phyloP scores from a whole-genome alignment of 2,329 filamentous ascomycete species.

The Fusarium sp. region DNA sequence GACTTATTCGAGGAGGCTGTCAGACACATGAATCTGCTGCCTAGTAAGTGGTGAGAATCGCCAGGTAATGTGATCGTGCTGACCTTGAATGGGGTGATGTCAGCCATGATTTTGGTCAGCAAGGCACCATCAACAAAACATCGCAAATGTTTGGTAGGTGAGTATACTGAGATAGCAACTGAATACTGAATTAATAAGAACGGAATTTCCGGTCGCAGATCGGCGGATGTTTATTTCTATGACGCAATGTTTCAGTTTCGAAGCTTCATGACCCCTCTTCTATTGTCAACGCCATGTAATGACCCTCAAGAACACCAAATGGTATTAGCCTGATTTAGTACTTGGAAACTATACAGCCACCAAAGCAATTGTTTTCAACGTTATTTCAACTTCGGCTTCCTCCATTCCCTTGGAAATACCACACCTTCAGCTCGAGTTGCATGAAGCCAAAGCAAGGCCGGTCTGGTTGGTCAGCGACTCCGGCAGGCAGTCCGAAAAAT shows the following conservation, averaged over 20 bases:
- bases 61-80: rapidly evolving
- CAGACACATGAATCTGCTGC: background rate
- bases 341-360: background rate
- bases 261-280: background rate
- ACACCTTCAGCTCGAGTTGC: background rate
- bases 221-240: background rate
- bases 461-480: background rate
- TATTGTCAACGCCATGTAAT: background rate
- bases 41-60: background rate
- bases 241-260: background rate
- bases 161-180: too few relatives aligned
- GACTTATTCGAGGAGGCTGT: rapidly evolving
- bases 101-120: background rate
- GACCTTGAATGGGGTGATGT: background rate
- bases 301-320: background rate
- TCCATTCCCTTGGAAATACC: rapidly evolving
- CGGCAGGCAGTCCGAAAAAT: too few relatives aligned
- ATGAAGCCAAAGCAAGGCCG: rapidly evolving
- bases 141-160: too few relatives aligned
- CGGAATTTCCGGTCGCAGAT: background rate
- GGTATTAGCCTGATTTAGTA: background rate
- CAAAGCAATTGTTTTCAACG: rapidly evolving
- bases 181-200: background rate
- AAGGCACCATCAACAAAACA: background rate
- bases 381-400: background rate